Conservation (phyloP, 768 basidiomycete species). For the Stropharia rugosoannulata region DNA sequence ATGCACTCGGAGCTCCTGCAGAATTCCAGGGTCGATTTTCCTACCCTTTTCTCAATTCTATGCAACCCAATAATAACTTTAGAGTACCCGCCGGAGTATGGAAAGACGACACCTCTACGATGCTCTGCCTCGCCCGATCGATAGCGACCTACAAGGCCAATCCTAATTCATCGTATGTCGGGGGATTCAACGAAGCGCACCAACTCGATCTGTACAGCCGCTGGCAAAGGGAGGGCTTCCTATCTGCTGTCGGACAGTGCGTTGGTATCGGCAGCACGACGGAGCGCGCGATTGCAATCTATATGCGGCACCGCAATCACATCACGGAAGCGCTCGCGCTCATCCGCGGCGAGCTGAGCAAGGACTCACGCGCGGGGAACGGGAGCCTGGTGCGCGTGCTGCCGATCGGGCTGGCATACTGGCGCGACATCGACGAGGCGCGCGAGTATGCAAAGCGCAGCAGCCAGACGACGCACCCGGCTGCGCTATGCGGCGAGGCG, state of each 20-base stretch:
- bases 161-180: conserved; percentile 8
- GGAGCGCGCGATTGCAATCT: conserved; percentile 30
- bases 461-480: conserved; percentile 43
- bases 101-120: conserved; percentile 51
- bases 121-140: conserved; percentile 42
- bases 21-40: conserved; percentile 40
- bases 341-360: conserved; percentile 29
- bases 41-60: conserved; percentile 33
- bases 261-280: conserved; percentile 42
- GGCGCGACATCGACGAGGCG: conserved; percentile 31
- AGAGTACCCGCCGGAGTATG: conserved; percentile 36
- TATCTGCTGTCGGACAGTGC: conserved; percentile 33
- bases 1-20: conserved; percentile 44
- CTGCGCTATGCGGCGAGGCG: conserved; percentile 37
- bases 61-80: conserved; percentile 40
- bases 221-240: conserved; percentile 31
- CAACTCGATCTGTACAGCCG: conserved; percentile 33
- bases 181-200: conserved; percentile 33
- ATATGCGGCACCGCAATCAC: conserved; percentile 9
- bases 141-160: conserved; percentile 28
- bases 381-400: conserved; percentile 48
- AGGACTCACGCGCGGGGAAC: conserved; percentile 31
- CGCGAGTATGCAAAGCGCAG: conserved; percentile 34
- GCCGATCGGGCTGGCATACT: conserved; percentile 42
- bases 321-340: conserved; percentile 23